Evolutionary conservation across 257 asterid genomes (phyloP).

Genomic region (Nemophila menziesii): DNA sequence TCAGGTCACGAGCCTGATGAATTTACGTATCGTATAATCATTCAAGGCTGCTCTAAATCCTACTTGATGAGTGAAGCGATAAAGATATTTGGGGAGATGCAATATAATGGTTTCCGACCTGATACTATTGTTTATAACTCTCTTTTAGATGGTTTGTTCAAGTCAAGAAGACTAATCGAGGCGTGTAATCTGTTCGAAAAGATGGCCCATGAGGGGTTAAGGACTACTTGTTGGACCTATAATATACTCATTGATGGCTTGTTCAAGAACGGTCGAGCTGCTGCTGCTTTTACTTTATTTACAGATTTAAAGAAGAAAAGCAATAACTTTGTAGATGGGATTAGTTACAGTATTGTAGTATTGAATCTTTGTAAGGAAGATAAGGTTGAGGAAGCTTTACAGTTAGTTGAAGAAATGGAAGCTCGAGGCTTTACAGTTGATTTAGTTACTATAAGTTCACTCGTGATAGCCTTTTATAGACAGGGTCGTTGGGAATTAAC

Average conservation of each 20-base stretch:
- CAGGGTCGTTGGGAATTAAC: slow-evolving; percentile 59
- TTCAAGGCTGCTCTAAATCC: slow-evolving; percentile 76
- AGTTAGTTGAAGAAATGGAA: slow-evolving; percentile 86
- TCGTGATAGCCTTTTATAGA: slow-evolving; percentile 50
- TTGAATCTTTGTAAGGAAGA: slow-evolving; percentile 61
- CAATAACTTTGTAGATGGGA: slow-evolving; percentile 59
- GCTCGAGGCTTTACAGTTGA: slow-evolving; percentile 72
- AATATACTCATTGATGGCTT: slow-evolving; percentile 81
- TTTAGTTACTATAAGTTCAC: slow-evolving; percentile 66
- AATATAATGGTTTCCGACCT: slow-evolving; percentile 50
- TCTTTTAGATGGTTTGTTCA: slow-evolving; percentile 74
- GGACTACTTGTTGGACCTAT: slow-evolving; percentile 84
- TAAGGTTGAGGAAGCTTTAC: slow-evolving; percentile 54
- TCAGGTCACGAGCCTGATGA: slow-evolving; percentile 77
- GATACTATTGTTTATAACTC: slow-evolving; percentile 63
- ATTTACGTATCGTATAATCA: slow-evolving; percentile 67
- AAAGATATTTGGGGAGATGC: slow-evolving; percentile 69
- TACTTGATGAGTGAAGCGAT: slow-evolving; percentile 51
- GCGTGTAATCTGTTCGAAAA: slow-evolving; percentile 67
- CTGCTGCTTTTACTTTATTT: slow-evolving; percentile 72
- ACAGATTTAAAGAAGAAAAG: slow-evolving; percentile 76
- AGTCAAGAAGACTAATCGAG: slow-evolving; percentile 61
- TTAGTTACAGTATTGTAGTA: slow-evolving; percentile 63
- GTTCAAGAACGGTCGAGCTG: slow-evolving; percentile 68
- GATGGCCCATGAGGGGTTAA: slow-evolving; percentile 71